Base-by-base conservation (phyloP, 2,329 filamentous ascomycete genomes). In the Alternaria triticimaculans region DNA sequence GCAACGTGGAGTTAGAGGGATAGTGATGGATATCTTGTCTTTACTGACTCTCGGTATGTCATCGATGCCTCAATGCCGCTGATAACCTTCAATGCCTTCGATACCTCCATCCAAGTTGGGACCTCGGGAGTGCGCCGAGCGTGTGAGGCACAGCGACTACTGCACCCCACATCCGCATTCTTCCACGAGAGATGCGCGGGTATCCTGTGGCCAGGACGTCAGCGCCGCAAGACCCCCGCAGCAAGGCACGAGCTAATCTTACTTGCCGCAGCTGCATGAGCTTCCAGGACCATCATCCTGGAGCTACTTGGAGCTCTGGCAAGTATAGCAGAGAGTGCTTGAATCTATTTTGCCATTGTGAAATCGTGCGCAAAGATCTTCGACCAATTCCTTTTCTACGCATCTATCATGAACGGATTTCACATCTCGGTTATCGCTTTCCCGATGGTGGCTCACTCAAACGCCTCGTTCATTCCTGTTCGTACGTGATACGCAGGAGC, bases 171-270 rank as follows among this genome's bases (percentile, higher is more conserved):
- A n/a, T n/a, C n/a, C n/a, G n/a, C n/a, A n/a, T n/a, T n/a, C n/a
- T n/a, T n/a, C n/a, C n/a, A n/a, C n/a, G n/a, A n/a, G n/a, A n/a
- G n/a, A n/a, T n/a, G n/a, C n/a, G n/a, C n/a, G n/a, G n/a, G n/a
- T n/a, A n/a, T n/a, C n/a, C n/a, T n/a, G n/a, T n/a, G n/a, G n/a
- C n/a, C n/a, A n/a, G n/a, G n/a, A n/a, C n/a, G 64, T 69, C 68
- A 72, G 58, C 59, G 66, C 66, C 65, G 60, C 64, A 56, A 51
- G 64, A 68, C 65, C 69, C 72, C 69, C 70, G 68, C 65, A 61
- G 44, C 57, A 55, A 28, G 54, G 46, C 28, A 15, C 58, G 43
- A 55, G 55, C 67, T 69, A 72, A 54, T 30, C 44, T 46, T 18
- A 26, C 59, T 55, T 63, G 59, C 62, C 60, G 57, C 66, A 60